Percentiles rank a stretch among this genome's conserved stretches.
Conservation (phyloP, 345 rosid genomes). For the Syzygium aromaticum region DNA sequence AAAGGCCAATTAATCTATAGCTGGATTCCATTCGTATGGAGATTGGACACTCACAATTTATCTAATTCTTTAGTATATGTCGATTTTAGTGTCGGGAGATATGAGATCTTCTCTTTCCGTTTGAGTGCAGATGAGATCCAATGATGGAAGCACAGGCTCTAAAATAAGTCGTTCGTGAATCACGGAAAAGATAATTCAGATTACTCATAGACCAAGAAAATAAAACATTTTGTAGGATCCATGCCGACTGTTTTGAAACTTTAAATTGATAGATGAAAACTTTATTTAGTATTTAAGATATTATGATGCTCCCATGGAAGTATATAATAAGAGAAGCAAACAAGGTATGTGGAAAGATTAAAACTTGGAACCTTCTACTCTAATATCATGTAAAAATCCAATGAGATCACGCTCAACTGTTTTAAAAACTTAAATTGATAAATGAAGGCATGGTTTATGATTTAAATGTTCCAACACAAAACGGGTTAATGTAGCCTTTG, state of each 20-base stretch:
- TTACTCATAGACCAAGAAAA: not conserved
- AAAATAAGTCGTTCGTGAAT: not conserved
- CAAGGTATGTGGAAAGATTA: not conserved
- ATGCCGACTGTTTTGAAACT: accelerated
- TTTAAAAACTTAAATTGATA: not conserved
- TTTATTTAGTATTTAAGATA: not conserved
- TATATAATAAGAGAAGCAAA: not conserved
- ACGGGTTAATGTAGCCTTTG: not conserved
- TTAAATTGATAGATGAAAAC: not conserved
- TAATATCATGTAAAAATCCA: not conserved
- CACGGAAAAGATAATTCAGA: not conserved
- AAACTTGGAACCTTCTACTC: accelerated
- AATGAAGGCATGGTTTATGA: not conserved
- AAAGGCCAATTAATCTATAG: not conserved
- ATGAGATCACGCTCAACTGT: not conserved
- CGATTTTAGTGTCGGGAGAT: not conserved
- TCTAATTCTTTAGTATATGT: not conserved
- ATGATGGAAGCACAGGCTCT: not conserved
- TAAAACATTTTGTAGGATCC: not conserved
- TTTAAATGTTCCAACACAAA: not conserved
- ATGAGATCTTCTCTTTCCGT: not conserved
- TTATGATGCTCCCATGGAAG: not conserved
- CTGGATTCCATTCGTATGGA: not conserved
- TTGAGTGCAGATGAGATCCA: not conserved
- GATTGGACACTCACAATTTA: not conserved